A percentile compares a stretch with the other conserved stretches of the same genome.
Conservation (phyloP, 2,329 filamentous ascomycete genomes). For the Monilinia fructigena region DNA sequence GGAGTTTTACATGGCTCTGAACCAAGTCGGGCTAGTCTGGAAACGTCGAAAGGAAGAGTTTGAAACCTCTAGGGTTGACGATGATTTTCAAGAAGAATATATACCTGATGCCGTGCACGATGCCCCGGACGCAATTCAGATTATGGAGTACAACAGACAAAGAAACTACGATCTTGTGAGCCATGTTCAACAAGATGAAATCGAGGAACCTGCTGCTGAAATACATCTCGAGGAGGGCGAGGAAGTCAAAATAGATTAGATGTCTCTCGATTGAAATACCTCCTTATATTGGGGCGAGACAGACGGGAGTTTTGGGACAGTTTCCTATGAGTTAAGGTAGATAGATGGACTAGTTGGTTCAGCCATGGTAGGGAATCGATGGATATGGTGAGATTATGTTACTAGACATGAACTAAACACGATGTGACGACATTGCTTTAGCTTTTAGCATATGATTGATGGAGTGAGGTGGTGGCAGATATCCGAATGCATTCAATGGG, state of each 20-base stretch:
- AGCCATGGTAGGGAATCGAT: neutral
- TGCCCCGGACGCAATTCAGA: neutral
- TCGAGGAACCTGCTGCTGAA: constrained; percentile 37
- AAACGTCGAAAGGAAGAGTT: constrained; percentile 35
- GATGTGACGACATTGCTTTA: constrained; percentile 1
- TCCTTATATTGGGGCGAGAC: neutral
- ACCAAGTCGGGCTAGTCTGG: constrained; percentile 29
- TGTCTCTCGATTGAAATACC: neutral
- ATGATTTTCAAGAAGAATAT: constrained; percentile 29
- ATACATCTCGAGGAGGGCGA: constrained; percentile 40
- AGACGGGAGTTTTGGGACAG: constrained; percentile 10
- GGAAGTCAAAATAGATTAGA: constrained; percentile 34
- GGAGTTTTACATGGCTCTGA: constrained; percentile 38
- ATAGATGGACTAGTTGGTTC: neutral
- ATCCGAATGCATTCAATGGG: constrained; percentile 8
- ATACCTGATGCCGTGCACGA: constrained; percentile 35
- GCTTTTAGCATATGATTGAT: constrained; percentile 14
- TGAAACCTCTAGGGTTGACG: constrained; percentile 29
- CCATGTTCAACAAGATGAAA: constrained; percentile 28
- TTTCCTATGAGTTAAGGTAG: neutral
- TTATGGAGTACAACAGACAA: constrained; percentile 27
- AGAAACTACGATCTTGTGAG: constrained; percentile 17
- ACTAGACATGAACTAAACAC: constrained; percentile 16
- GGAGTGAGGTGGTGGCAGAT: neutral
- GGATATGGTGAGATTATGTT: neutral